These are phyloP conservation scores for Huntiella decipiens DNA, from an alignment of 2,329 filamentous ascomycete genomes.

Conservation along the genomic window DNA sequence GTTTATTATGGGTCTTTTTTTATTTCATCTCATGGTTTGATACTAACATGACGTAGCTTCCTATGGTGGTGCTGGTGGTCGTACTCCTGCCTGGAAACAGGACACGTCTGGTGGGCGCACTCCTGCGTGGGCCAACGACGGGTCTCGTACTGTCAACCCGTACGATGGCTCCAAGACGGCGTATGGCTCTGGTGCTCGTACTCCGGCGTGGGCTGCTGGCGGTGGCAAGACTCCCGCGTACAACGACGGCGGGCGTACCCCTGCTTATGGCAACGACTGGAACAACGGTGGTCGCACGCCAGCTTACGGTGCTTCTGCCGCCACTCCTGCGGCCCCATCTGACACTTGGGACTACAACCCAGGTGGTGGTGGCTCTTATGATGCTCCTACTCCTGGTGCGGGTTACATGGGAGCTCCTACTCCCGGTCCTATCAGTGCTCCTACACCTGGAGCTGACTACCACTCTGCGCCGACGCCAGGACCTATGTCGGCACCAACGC, in stretches of 20 bases:
- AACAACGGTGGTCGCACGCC: slow-evolving; percentile 59
- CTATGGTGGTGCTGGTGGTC: slow-evolving; percentile 28
- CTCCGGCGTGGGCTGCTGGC: slow-evolving; percentile 54
- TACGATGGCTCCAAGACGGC: slow-evolving; percentile 59
- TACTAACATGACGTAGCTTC: slow-evolving; percentile 25
- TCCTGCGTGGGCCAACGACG: slow-evolving; percentile 47
- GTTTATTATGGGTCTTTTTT: slow-evolving; percentile 17
- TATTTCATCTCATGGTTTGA: background rate
- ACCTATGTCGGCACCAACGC: slow-evolving; percentile 46
- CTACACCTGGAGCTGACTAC: slow-evolving; percentile 46
- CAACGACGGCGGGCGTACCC: slow-evolving; percentile 49
- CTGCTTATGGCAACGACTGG: slow-evolving; percentile 45
- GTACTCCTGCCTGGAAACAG: slow-evolving; percentile 44
- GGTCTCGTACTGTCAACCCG: slow-evolving; percentile 47
- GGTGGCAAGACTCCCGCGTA: slow-evolving; percentile 53
- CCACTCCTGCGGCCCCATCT: slow-evolving; percentile 37
- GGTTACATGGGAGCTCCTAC: slow-evolving; percentile 38
- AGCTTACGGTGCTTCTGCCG: slow-evolving; percentile 43
- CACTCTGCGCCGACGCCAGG: slow-evolving; percentile 42
- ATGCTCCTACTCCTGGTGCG: slow-evolving; percentile 49
- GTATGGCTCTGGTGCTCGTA: slow-evolving; percentile 55
- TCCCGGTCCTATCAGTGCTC: slow-evolving; percentile 44
- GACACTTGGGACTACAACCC: slow-evolving; percentile 43
- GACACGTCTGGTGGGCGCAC: slow-evolving; percentile 41
- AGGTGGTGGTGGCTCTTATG: slow-evolving; percentile 36